These are phyloP conservation scores for Ogataea ganodermae DNA, from an alignment of 805 yeast genomes.

Conservation along the genomic window DNA sequence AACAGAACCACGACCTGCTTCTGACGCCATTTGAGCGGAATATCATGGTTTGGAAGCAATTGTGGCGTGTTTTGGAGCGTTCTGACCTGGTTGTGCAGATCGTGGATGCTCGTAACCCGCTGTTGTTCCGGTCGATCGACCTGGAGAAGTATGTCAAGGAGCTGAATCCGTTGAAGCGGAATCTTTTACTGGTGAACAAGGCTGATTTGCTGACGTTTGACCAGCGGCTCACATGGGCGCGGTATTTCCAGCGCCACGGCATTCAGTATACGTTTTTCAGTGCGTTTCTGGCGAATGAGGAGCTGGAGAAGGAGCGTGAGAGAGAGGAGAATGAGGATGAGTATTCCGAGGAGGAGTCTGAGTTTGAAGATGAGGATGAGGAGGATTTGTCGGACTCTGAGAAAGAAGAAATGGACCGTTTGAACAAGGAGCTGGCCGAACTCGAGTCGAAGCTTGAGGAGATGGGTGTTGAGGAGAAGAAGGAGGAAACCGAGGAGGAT, in stretches of 20 bases:
- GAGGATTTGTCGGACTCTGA: conserved; percentile 20
- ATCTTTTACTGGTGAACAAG: conserved; percentile 84
- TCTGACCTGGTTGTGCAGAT: conserved; percentile 93
- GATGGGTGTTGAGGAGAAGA: conserved; percentile 22
- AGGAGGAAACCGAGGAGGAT: conserved; percentile 32
- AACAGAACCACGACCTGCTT: conserved; percentile 80
- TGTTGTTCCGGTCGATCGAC: conserved; percentile 85
- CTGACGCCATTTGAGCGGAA: conserved; percentile 97
- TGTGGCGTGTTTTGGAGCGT: conserved; percentile 97
- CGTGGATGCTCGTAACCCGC: conserved; percentile 95
- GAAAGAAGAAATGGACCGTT: conserved; percentile 18
- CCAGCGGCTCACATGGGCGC: conserved; percentile 88
- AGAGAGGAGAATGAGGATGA: conserved; percentile 30
- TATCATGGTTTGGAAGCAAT: conserved; percentile 95
- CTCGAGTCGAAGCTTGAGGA: conserved; percentile 20
- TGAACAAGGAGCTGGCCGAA: conserved; percentile 26
- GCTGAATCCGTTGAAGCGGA: conserved; percentile 71
- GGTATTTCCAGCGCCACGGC: conserved; percentile 65
- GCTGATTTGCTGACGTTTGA: conserved; percentile 80
- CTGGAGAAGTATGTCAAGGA: conserved; percentile 78
- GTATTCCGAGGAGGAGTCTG: conserved; percentile 21
- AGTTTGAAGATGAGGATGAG: conserved; percentile 24
- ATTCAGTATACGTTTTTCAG: conserved; percentile 90
- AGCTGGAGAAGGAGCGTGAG: conserved; percentile 62
- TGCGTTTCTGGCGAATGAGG: conserved; percentile 80